phyloP scores from a whole-genome alignment of 345 rosid genomes.

The Sisymbrium irio region DNA sequence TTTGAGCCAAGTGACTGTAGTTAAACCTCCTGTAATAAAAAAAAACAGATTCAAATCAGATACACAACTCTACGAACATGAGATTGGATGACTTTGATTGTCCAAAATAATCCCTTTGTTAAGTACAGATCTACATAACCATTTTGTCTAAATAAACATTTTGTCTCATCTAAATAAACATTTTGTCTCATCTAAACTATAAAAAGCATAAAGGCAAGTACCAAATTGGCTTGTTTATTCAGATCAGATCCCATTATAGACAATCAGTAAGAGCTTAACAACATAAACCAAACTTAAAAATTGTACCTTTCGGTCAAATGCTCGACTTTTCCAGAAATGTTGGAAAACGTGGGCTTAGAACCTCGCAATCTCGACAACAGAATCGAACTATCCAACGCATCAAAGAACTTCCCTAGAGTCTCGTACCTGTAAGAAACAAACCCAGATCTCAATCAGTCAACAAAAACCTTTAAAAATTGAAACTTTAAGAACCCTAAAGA shows the following conservation, averaged over 20 bases:
- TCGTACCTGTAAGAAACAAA: conserved; percentile 43
- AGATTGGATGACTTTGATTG: not conserved
- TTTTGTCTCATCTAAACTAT: conserved; percentile 9
- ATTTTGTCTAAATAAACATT: not conserved
- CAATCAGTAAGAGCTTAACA: not conserved
- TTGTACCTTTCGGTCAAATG: conserved; percentile 66
- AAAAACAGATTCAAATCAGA: conserved; percentile 2
- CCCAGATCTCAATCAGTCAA: not conserved
- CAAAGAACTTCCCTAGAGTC: conserved; percentile 58
- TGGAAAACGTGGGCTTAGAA: conserved; percentile 50
- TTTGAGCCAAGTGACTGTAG: conserved; percentile 59
- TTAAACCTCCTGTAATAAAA: conserved; percentile 64
- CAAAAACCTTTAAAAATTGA: not conserved
- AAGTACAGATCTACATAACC: not conserved
- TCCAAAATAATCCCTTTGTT: not conserved
- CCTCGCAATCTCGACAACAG: conserved; percentile 52
- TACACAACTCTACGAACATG: not conserved
- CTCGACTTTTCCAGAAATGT: conserved; percentile 54
- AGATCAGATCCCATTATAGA: not conserved
- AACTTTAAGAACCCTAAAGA: not conserved
- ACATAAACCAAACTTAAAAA: not conserved
- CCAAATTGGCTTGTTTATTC: not conserved
- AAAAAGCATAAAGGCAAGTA: conserved; percentile 1
- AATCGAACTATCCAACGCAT: conserved; percentile 61
- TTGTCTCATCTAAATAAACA: not conserved